A percentile compares a stretch with the other conserved stretches of the same genome.
These are phyloP conservation scores for Claviceps quebecensis DNA, from an alignment of 2,329 filamentous ascomycete species.

Conservation along the genomic window DNA sequence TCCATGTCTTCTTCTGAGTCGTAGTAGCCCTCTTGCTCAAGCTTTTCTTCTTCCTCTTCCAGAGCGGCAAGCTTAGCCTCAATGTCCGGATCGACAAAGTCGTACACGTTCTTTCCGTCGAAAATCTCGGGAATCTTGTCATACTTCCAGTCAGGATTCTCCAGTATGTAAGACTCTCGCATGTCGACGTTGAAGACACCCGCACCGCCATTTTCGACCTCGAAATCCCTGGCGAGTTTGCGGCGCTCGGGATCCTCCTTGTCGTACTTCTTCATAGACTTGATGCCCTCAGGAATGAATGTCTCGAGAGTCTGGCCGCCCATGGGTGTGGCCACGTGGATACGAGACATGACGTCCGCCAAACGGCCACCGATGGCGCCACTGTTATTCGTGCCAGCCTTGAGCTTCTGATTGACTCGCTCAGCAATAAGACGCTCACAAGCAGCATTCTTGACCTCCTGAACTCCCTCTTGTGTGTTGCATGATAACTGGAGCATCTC, in stretches of 20 bases:
- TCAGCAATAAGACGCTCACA: slow-evolving; percentile 89
- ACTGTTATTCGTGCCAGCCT: slow-evolving; percentile 67
- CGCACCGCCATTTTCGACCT: slow-evolving; percentile 84
- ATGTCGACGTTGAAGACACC: slow-evolving; percentile 94
- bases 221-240: slow-evolving; percentile 69
- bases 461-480: slow-evolving; percentile 87
- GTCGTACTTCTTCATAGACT: slow-evolving; percentile 76
- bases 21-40: slow-evolving; percentile 88
- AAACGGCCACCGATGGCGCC: slow-evolving; percentile 69
- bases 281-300: slow-evolving; percentile 76
- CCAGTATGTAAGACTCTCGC: slow-evolving; percentile 75
- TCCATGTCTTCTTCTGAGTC: slow-evolving; percentile 71
- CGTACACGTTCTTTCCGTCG: slow-evolving; percentile 93
- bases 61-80: slow-evolving; percentile 81
- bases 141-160: slow-evolving; percentile 85
- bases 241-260: slow-evolving; percentile 75
- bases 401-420: slow-evolving; percentile 88
- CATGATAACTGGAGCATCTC: slow-evolving; percentile 90
- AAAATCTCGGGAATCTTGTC: slow-evolving; percentile 91
- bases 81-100: slow-evolving; percentile 95
- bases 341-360: slow-evolving; percentile 80
- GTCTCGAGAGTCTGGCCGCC: slow-evolving; percentile 65
- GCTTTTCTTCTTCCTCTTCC: slow-evolving; percentile 87
- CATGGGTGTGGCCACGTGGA: slow-evolving; percentile 92
- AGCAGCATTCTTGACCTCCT: slow-evolving; percentile 85